These are phyloP conservation scores for Brettanomyces nanus DNA, from an alignment of 805 yeast species.

Conservation along the genomic window DNA sequence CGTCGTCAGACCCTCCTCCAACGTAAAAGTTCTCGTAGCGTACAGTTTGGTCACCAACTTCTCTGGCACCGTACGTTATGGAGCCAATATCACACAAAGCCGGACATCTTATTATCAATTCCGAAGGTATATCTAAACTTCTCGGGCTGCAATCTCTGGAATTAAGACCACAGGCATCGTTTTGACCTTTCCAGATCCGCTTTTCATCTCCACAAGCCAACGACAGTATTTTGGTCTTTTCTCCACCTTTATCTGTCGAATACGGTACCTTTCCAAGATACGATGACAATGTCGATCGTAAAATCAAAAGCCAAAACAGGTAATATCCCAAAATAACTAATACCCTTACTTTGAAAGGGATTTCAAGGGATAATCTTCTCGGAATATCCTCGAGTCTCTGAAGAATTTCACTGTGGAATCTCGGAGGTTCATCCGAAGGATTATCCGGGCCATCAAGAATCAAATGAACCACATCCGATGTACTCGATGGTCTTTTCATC, in stretches of 20 bases:
- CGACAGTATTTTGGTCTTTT: conserved; percentile 27
- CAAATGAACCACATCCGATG: conserved; percentile 11
- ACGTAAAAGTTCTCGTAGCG: conserved; percentile 67
- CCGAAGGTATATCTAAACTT: conserved; percentile 32
- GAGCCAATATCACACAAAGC: conserved; percentile 78
- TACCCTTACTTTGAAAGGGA: conserved; percentile 22
- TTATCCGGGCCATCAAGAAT: conserved; percentile 37
- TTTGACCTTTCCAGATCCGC: conserved; percentile 67
- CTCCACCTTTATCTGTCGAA: conserved; percentile 9
- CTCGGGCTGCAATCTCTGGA: conserved; percentile 43
- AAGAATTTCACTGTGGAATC: conserved; percentile 19
- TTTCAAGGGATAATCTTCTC: conserved; percentile 22
- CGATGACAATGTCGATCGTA: conserved; percentile 34
- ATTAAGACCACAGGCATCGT: conserved; percentile 65
- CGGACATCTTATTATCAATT: conserved; percentile 67
- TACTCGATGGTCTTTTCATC: no score
- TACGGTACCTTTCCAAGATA: conserved; percentile 37
- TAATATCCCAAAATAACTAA: conserved; percentile 32
- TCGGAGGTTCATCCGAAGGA: conserved; percentile 42
- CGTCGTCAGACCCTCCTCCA: conserved; percentile 56
- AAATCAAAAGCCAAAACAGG: conserved; percentile 36
- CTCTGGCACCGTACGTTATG: conserved; percentile 64
- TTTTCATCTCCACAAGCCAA: conserved; percentile 40
- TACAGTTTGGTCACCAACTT: conserved; percentile 61
- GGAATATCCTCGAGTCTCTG: conserved; percentile 38